A percentile compares a stretch with the other conserved stretches of the same genome.
phyloP scores from a whole-genome alignment of 1,284 basidiomycete species.

The Mycena sp. region DNA sequence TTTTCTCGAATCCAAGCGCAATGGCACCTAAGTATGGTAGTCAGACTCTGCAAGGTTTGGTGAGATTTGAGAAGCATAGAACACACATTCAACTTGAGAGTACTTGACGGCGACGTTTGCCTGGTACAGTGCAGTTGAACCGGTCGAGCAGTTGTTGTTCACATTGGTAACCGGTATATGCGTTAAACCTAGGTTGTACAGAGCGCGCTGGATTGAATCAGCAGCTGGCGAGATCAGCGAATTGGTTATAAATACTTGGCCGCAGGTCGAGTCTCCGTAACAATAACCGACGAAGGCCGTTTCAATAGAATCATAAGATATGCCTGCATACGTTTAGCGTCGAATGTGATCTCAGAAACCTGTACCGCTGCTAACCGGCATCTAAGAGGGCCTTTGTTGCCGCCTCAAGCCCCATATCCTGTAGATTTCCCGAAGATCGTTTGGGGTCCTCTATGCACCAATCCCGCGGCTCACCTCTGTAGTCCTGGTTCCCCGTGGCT shows the following conservation, averaged over 20 bases:
- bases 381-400: constrained; percentile 87
- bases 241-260: constrained; percentile 62
- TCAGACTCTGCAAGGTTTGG: not conserved
- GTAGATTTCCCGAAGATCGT: too few relatives aligned
- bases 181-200: constrained; percentile 90
- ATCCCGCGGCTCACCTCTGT: too few relatives aligned
- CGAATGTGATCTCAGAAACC: not conserved
- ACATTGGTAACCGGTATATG: constrained; percentile 89
- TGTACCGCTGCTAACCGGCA: constrained; percentile 62
- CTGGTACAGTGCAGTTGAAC: constrained; percentile 77
- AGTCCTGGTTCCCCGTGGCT: constrained; percentile 69
- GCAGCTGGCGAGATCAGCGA: not conserved
- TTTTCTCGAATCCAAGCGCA: constrained; percentile 89
- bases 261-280: constrained; percentile 84
- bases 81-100: constrained; percentile 74
- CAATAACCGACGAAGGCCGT: constrained; percentile 84
- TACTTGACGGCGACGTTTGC: constrained; percentile 75
- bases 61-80: not conserved
- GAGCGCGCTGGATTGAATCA: constrained; percentile 59
- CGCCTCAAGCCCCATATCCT: constrained; percentile 85
- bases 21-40: constrained; percentile 49
- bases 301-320: constrained; percentile 84
- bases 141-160: constrained; percentile 87
- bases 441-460: too few relatives aligned
- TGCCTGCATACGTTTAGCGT: constrained; percentile 50